phyloP scores from a whole-genome alignment of 2,329 filamentous ascomycete genomes.

The Aureobasidium subglaciale region DNA sequence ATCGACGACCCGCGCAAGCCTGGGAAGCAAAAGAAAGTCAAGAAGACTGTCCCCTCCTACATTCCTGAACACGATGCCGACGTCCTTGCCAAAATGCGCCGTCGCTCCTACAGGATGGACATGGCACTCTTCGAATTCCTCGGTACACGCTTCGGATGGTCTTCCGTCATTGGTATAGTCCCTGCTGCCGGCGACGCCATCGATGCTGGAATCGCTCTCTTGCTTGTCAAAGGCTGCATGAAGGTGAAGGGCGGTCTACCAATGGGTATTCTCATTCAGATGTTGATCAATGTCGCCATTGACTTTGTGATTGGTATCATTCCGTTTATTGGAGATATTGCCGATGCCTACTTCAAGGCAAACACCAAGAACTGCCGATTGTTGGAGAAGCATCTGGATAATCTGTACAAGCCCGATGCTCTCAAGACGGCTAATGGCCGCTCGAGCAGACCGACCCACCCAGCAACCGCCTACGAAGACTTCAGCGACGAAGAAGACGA shows the following conservation, averaged over 20 bases:
- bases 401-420: constrained; percentile 51
- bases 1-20: constrained; percentile 66
- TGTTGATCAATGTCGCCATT: constrained; percentile 72
- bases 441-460: constrained; percentile 30
- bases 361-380: constrained; percentile 71
- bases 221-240: constrained; percentile 66
- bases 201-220: constrained; percentile 66
- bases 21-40: constrained; percentile 72
- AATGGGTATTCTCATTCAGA: constrained; percentile 51
- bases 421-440: constrained; percentile 24
- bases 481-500: constrained; percentile 33
- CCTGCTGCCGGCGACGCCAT: constrained; percentile 72
- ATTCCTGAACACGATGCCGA: constrained; percentile 75
- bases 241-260: constrained; percentile 69
- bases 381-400: constrained; percentile 60
- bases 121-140: constrained; percentile 74
- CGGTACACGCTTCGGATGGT: constrained; percentile 83
- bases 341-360: constrained; percentile 64
- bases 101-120: constrained; percentile 78
- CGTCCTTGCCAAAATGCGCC: constrained; percentile 78
- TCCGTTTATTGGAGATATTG: constrained; percentile 68
- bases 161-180: constrained; percentile 74
- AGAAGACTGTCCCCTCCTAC: constrained; percentile 76
- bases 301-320: constrained; percentile 70
- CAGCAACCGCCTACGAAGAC: constrained; percentile 42